Conservation (phyloP, 441 rosid genomes). For the Jatropha podagrica region DNA sequence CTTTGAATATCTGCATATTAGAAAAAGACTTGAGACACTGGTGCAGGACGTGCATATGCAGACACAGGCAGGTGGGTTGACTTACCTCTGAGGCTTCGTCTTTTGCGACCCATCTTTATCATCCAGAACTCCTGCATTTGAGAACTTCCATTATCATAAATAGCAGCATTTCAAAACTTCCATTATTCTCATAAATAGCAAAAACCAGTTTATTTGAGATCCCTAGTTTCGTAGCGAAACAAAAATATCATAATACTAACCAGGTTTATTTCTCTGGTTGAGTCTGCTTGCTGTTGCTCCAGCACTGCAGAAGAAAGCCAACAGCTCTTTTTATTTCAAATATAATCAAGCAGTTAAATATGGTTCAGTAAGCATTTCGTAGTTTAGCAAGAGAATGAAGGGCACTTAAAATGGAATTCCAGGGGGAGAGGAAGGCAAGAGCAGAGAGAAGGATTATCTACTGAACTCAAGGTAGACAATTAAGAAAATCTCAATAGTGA, state of each 20-base stretch:
- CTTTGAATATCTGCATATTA: constrained; percentile 25
- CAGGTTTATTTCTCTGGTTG: not conserved
- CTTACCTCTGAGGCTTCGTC: constrained; percentile 17
- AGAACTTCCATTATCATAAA: not conserved
- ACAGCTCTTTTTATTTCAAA: not conserved
- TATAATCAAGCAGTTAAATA: not conserved
- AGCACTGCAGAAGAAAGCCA: constrained; percentile 5
- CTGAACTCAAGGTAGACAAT: not conserved
- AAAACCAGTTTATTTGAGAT: not conserved
- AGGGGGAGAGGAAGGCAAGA: not conserved
- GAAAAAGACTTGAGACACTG: not conserved
- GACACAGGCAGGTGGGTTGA: not conserved
- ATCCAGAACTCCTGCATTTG: constrained; percentile 3
- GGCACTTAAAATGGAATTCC: not conserved
- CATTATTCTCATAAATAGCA: too few species aligned
- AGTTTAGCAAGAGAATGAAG: not conserved
- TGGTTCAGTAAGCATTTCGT: not conserved
- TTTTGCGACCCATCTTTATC: not conserved
- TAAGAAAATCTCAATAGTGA: not conserved
- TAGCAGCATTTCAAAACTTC: too few species aligned
- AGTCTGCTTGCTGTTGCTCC: not conserved
- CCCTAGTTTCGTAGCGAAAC: not conserved
- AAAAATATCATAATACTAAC: not conserved
- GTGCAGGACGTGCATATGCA: not conserved
- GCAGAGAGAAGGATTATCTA: not conserved